Evolutionary conservation across 257 asterid genomes (phyloP).

Genomic region (Linderniella brevidens): DNA sequence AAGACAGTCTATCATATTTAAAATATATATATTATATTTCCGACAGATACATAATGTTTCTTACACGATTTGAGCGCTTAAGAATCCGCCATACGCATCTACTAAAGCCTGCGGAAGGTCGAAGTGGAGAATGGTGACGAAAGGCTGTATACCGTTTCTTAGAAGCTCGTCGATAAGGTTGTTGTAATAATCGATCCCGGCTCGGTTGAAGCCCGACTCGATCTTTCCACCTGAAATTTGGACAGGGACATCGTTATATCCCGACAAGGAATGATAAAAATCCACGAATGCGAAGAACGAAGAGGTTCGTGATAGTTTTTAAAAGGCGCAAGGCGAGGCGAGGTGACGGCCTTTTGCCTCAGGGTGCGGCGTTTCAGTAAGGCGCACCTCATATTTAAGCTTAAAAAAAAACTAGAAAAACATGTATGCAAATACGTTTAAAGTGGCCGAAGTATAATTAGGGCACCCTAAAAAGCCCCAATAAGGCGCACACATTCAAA

Average conservation of each 20-base stretch:
- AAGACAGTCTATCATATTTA: too few species aligned
- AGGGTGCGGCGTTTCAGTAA: too few species aligned
- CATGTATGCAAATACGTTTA: too few species aligned
- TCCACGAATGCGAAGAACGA: background rate
- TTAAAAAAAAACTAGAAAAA: too few species aligned
- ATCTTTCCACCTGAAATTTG: conserved; percentile 16
- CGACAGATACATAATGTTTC: conserved; percentile 3
- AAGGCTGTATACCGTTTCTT: conserved; percentile 25
- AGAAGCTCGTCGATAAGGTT: conserved; percentile 20
- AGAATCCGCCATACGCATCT: conserved; percentile 29
- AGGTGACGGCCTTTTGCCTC: too few species aligned
- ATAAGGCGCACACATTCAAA: too few species aligned
- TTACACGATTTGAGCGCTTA: conserved; percentile 21
- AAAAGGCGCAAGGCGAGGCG: too few species aligned
- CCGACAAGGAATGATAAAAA: background rate
- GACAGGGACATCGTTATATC: background rate
- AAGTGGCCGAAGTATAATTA: too few species aligned
- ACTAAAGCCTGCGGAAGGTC: conserved; percentile 27
- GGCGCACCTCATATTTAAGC: too few species aligned
- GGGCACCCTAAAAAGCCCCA: too few species aligned
- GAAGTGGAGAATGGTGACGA: conserved; percentile 32
- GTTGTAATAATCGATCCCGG: conserved; percentile 18
- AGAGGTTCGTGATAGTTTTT: too few species aligned
- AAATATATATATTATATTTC: too few species aligned
- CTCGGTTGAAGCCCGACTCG: conserved; percentile 17